These are phyloP conservation scores for Aspergillus persii DNA, from an alignment of 2,329 filamentous ascomycete genomes.

Conservation along the genomic window DNA sequence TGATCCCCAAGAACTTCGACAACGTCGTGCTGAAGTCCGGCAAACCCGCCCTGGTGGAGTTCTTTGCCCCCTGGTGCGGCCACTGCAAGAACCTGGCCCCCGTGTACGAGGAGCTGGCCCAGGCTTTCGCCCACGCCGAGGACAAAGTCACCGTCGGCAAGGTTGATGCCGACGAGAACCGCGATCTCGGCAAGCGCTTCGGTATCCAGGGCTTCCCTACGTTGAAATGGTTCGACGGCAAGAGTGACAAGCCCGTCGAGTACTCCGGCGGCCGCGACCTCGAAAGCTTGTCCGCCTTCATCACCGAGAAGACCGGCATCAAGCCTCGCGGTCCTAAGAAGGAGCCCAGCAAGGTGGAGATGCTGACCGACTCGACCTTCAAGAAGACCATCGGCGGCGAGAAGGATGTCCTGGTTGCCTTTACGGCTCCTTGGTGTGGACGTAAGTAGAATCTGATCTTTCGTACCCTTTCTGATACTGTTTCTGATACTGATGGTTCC, in stretches of 20 bases:
- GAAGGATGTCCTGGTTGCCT: constrained; percentile 89
- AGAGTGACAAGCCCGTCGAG: constrained; percentile 78
- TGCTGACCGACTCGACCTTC: constrained; percentile 79
- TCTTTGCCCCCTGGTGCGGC: constrained; percentile 98
- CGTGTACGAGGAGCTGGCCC: constrained; percentile 85
- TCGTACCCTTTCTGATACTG: not conserved
- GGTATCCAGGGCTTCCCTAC: constrained; percentile 94
- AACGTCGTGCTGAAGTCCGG: constrained; percentile 81
- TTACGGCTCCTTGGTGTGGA: constrained; percentile 97
- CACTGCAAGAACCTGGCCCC: constrained; percentile 98
- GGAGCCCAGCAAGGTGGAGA: constrained; percentile 71
- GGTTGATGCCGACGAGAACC: constrained; percentile 91
- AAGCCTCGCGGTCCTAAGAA: constrained; percentile 65
- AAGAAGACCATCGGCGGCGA: constrained; percentile 74
- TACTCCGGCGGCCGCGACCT: constrained; percentile 86
- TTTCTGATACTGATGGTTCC: not conserved
- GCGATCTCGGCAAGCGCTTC: constrained; percentile 77
- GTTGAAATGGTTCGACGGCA: constrained; percentile 96
- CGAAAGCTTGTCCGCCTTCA: constrained; percentile 77
- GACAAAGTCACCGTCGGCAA: constrained; percentile 85
- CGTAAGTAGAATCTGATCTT: constrained; percentile 61
- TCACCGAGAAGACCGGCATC: constrained; percentile 81
- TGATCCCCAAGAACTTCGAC: constrained; percentile 90
- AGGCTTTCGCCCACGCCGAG: constrained; percentile 69
- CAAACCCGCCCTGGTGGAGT: constrained; percentile 94